These are phyloP conservation scores for Candida qinlingensis DNA, from an alignment of 805 yeast species.

Conservation along the genomic window DNA sequence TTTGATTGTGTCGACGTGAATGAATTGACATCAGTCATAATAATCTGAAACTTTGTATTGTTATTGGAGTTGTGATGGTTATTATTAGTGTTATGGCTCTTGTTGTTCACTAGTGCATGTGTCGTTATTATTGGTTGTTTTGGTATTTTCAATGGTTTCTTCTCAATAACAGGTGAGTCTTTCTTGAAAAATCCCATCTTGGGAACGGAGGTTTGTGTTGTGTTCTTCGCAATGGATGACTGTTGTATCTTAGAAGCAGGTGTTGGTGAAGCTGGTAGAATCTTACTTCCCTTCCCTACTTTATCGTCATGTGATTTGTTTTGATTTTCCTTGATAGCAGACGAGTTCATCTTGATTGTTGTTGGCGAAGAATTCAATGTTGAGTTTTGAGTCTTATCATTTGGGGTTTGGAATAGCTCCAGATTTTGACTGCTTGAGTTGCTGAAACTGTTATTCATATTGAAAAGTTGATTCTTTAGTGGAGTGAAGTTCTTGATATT, in stretches of 20 bases:
- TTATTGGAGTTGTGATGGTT: conserved; percentile 4
- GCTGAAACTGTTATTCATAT: conserved; percentile 1
- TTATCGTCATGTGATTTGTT: not conserved
- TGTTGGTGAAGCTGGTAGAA: conserved; percentile 22
- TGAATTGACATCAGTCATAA: conserved; percentile 30
- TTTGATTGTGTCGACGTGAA: conserved; percentile 14
- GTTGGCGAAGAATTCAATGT: conserved; percentile 25
- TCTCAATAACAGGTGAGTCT: conserved; percentile 4
- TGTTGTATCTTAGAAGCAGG: conserved; percentile 17
- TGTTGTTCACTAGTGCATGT: not conserved
- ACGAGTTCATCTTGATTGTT: conserved; percentile 25
- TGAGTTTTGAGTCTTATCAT: conserved; percentile 11
- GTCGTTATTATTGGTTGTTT: not conserved
- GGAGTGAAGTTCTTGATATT: conserved; percentile 18
- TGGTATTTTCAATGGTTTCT: not conserved
- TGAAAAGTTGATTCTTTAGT: conserved; percentile 21
- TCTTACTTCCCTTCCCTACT: conserved; percentile 1
- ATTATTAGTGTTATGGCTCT: conserved; percentile 1
- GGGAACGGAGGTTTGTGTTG: conserved; percentile 11
- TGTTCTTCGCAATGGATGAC: not conserved
- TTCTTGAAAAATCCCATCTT: conserved; percentile 26
- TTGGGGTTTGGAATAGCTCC: conserved; percentile 21
- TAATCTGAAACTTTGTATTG: conserved; percentile 27
- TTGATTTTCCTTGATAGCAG: conserved; percentile 21
- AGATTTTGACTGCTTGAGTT: conserved; percentile 2